Evolutionary conservation across 1,139 yeast genomes (phyloP), one percentile per base, ranked within the genome.

Genomic region (Candida gigantensis): DNA sequence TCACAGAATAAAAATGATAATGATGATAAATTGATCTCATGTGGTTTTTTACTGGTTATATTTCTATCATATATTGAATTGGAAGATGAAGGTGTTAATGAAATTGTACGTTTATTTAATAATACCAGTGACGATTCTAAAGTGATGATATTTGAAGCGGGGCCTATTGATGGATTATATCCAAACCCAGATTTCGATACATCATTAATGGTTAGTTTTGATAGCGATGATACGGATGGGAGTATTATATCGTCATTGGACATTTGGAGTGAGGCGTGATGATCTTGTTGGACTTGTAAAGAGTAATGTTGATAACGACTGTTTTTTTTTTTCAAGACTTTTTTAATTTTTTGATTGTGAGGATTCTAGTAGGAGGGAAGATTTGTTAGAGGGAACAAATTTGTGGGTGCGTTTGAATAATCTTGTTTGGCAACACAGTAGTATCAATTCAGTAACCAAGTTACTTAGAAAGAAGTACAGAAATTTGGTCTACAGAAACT

Each of bases 1-100:
- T 84, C 94, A 53, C 84, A 68, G 53, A 85, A 86, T 15, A 88
- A 62, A 49, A 81, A 84, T 24, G 89, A 77, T 40, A 88, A 65
- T 2, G 89, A 71, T 7, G 87, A 72, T 19, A 84, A 55, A 43
- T 81, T 81, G 25, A 85, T 81, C 41, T 85, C 92, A 21, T 78
- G 74, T 11, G 78, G 70, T 43, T 82, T 74, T 46, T 90, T 76
- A 41, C 74, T 76, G 33, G 79, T 35, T 66, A 68, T 50, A 51
- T 81, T 84, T 45, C 78, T 76, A 51, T 86, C 95, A 49, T 84
- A 87, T 28, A 85, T 81, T 2, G 77, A 66, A 35, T 53, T 53
- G 28, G 48, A 43, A 5, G 71, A 57, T 11, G 62, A 54, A 1
- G 68, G 60, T 0, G 71, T 57, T 34, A 68, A 48, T 33, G 43